A percentile compares a stretch with the other conserved stretches of the same genome.
These are phyloP conservation scores for Batrachochytrium dendrobatidis DNA, from an alignment of 371 early-diverging fungal genomes.

Conservation along the genomic window DNA sequence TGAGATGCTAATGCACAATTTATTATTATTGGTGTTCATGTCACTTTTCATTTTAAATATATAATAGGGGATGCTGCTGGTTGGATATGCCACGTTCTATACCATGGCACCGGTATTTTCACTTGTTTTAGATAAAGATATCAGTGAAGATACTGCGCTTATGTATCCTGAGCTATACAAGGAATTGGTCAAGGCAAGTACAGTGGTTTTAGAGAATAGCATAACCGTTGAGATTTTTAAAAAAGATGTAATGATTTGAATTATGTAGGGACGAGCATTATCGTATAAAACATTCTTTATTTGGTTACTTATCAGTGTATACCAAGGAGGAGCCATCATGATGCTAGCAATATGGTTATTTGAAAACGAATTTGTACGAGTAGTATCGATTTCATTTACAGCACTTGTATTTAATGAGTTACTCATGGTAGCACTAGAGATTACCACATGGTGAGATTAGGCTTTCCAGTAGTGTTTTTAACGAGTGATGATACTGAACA, in stretches of 20 bases:
- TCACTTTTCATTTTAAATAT: constrained; percentile 8
- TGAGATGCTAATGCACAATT: not conserved
- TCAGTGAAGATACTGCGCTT: constrained; percentile 83
- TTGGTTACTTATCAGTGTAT: constrained; percentile 93
- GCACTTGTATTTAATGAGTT: constrained; percentile 96
- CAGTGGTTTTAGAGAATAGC: no score
- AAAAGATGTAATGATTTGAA: not conserved
- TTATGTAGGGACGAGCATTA: constrained; percentile 78
- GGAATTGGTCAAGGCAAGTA: constrained; percentile 78
- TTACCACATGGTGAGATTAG: constrained; percentile 68
- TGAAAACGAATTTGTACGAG: constrained; percentile 91
- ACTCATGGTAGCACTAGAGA: constrained; percentile 95
- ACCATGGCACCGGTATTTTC: constrained; percentile 98
- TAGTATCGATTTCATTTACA: constrained; percentile 96
- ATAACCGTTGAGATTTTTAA: no score
- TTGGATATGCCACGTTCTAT: constrained; percentile 75
- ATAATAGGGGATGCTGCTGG: constrained; percentile 50
- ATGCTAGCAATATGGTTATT: constrained; percentile 87
- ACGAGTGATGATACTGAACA: not conserved
- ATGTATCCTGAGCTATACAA: constrained; percentile 97
- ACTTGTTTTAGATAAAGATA: constrained; percentile 87
- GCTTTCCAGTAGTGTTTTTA: not conserved
- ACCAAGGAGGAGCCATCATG: constrained; percentile 98
- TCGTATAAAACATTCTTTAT: constrained; percentile 90
- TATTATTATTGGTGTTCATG: no score